These are phyloP conservation scores for Chlorella variabilis DNA, from an alignment of 163 green algal genomes.

Conservation along the genomic window DNA sequence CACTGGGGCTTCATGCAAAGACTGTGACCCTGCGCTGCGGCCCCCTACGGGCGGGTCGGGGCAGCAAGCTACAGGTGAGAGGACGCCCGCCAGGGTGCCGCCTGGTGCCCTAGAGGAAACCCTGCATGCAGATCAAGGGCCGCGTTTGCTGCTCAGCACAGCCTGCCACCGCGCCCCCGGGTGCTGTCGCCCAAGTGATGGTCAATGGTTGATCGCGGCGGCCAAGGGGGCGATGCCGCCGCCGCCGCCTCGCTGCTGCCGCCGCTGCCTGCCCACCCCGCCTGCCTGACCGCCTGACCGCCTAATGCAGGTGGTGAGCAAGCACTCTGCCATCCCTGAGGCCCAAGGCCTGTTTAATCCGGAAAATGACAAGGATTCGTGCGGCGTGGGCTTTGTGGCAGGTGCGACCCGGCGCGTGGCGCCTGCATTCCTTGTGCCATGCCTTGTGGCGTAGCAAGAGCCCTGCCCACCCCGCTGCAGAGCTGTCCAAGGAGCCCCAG, in stretches of 20 bases:
- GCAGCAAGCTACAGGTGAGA: slow-evolving; percentile 31
- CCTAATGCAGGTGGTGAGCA: slow-evolving; percentile 37
- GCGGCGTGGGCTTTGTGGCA: slow-evolving; percentile 95
- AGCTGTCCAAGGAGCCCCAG: slow-evolving; percentile 79
- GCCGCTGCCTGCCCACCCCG: background rate
- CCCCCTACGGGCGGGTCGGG: slow-evolving; percentile 12
- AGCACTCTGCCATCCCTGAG: slow-evolving; percentile 47
- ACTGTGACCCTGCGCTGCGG: slow-evolving; percentile 23
- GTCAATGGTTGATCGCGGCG: no score
- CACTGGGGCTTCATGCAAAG: background rate
- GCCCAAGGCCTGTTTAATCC: slow-evolving; percentile 76
- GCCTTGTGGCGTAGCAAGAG: background rate
- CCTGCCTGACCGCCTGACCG: background rate
- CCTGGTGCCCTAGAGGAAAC: no score
- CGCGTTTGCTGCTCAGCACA: background rate
- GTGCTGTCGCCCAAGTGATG: no score
- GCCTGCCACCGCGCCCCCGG: no score
- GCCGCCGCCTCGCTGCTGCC: background rate
- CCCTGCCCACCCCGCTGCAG: slow-evolving; percentile 19
- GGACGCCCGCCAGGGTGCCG: background rate
- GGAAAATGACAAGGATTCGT: slow-evolving; percentile 89
- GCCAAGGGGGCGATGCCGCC: no score
- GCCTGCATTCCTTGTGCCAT: background rate
- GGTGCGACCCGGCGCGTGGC: background rate
- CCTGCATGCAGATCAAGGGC: no score